Base-by-base conservation (phyloP, 2,329 filamentous ascomycete genomes). In the Ceratocystis smalleyi region DNA sequence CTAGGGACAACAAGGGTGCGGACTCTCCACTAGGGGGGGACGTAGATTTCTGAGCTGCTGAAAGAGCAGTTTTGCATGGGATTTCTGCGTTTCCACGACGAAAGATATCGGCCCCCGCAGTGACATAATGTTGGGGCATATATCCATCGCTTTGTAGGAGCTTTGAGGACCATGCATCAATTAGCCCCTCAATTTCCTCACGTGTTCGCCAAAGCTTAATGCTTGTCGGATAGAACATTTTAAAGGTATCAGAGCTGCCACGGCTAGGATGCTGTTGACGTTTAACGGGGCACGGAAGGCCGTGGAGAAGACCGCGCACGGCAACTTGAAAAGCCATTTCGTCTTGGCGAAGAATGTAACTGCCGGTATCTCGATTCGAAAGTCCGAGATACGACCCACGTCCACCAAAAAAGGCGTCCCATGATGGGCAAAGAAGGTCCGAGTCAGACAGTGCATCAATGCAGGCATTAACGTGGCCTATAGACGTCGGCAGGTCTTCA, bases 321-420 rank as follows among this genome's bases (percentile, higher is more conserved):
- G 91, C 91, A 19, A 92, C 85, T 68, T 99, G 89, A 68, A 96
- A 97, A 27, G 88, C 86, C 72, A 99, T 91, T 71, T 99, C 94
- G 68, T 96, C 91, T 73, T 97, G 92, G 5, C 91, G 85, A 8
- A 97, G 76, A 15, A 86, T 80, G 67, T 96, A 92, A 63, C 84
- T 83, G 22, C 81, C 82, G 0, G 80, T 78, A 72, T 86, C 78
- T 75, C 74, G 78, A 70, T 76, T 80, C 7, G 62, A 15, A 74
- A 71, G 78, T 27, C 79, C 77, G 5, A 76, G 76, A n/a, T 22
- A 43, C 8, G 55, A 49, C 2, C 59, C 61, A 5, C 76, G 74
- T 0, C 82, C 82, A 24, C 83, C 82, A 67, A 89, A 88, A 67
- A 85, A 85, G 12, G 82, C 75, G 67, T 86, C 83, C 72, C 83